Conservation (phyloP, 164 flowering plant genomes). For the Vitis amurensis region DNA sequence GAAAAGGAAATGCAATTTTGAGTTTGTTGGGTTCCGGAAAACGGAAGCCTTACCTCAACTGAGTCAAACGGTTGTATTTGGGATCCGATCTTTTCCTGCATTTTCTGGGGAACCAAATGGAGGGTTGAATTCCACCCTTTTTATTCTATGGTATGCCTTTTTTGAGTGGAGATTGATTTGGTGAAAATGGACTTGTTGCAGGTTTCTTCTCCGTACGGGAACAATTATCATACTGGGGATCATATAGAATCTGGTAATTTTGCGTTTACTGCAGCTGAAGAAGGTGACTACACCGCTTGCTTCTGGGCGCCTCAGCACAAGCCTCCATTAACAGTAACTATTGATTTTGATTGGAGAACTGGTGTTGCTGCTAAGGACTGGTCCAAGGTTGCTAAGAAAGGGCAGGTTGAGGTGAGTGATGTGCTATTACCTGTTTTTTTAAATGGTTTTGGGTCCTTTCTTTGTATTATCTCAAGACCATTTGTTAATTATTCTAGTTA, state of each 20-base stretch:
- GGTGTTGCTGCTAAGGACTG: slow-evolving; percentile 83
- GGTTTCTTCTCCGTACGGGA: slow-evolving; percentile 72
- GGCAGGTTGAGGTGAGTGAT: slow-evolving; percentile 61
- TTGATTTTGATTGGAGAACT: slow-evolving; percentile 81
- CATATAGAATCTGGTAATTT: slow-evolving; percentile 58
- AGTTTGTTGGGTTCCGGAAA: too few relatives aligned
- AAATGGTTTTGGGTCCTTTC: background rate
- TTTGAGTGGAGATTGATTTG: background rate
- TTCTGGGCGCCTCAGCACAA: slow-evolving; percentile 55
- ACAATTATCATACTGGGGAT: slow-evolving; percentile 53
- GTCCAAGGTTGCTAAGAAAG: slow-evolving; percentile 78
- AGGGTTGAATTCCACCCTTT: too few relatives aligned
- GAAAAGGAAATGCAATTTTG: too few relatives aligned
- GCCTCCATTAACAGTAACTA: slow-evolving; percentile 31
- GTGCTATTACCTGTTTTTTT: background rate
- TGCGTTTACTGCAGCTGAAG: slow-evolving; percentile 71
- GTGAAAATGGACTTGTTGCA: slow-evolving; percentile 17
- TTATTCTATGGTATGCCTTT: too few relatives aligned
- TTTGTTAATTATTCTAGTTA: background rate
- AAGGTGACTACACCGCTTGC: slow-evolving; percentile 70
- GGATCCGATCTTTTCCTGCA: too few relatives aligned
- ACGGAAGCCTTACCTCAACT: too few relatives aligned
- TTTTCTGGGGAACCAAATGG: too few relatives aligned
- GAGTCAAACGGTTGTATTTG: too few relatives aligned
- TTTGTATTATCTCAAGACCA: background rate